Base-by-base conservation (phyloP, 116 monocot genomes). In the Cymodocea nodosa region DNA sequence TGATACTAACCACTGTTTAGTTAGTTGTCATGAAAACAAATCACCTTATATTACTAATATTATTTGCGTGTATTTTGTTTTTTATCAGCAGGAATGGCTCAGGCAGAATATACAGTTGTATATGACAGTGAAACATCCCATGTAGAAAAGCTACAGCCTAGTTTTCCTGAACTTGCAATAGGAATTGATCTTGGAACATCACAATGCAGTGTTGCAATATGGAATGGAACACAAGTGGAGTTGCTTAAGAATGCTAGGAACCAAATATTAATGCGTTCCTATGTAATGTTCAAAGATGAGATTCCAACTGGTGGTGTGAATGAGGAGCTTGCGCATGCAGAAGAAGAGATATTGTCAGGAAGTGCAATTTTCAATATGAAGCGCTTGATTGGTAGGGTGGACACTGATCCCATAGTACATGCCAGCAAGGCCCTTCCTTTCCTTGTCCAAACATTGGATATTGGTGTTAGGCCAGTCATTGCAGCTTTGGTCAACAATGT, bases 121-220 rank as follows among this genome's bases (percentile, higher is more conserved):
- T 83, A 80, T 4, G 90, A 85, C 59, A 79, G 83, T 59, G 90
- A 90, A 68, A 79, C 81, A 50, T 79, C 81, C 17, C 74, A 74
- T 55, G 86, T 80, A 0, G 86, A 81, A 16, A 81, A 74, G 22
- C 15, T 39, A 15, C 70, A 68, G 9, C 56, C 48, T 49, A 1
- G 52, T 52, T 79, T 81, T 36, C 71, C 77, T 25, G 77, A 90
- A 22, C 7, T 75, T 73, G 83, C 86, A 12, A 73, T 90, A 57
- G 90, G 86, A 13, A 86, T 90, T n/a, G 86, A 90, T 40, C 77
- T 90, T 35, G 86, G 90, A 23, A 90, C 90, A 51, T 90, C 90
- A 67, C 83, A 90, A 53, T 90, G 86, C 71, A 80, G 79, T 63
- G 74, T 90, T 56, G 86, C 81, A 39, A 72, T 84, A 52, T 90